Conservation (phyloP, 139 green algal genomes). For the Prasinococcaceae sp. region DNA sequence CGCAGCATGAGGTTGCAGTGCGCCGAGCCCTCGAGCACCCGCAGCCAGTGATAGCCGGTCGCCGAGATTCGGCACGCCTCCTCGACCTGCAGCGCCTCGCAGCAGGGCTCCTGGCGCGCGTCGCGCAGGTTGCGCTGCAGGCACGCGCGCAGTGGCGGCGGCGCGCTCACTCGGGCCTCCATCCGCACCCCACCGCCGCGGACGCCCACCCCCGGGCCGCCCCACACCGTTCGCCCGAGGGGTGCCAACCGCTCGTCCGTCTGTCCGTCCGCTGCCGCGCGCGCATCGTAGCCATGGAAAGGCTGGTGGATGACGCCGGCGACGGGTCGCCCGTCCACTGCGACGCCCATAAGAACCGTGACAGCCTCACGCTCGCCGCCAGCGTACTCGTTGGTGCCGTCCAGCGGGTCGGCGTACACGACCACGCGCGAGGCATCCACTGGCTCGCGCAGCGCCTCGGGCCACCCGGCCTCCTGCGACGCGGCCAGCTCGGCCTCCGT, state of each 20-base stretch:
- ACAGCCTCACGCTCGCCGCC: conserved; percentile 1
- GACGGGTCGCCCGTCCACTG: conserved; percentile 8
- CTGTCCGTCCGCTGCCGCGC: too few relatives aligned
- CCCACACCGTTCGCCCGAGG: conserved; percentile 13
- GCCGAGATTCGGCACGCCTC: too few relatives aligned
- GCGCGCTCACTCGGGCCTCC: not conserved
- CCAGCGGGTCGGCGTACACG: conserved; percentile 15
- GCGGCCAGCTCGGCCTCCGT: not conserved
- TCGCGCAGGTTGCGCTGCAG: not conserved
- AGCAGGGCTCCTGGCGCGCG: not conserved
- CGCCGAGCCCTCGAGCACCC: conserved; percentile 10
- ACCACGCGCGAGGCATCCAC: conserved; percentile 6
- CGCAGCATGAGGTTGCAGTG: conserved; percentile 9
- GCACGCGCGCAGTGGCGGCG: not conserved
- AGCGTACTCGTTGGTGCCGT: conserved; percentile 20
- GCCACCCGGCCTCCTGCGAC: conserved; percentile 1
- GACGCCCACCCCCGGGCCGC: conserved; percentile 6
- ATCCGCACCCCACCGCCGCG: not conserved
- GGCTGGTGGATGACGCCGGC: conserved; percentile 18
- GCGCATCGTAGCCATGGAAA: not conserved
- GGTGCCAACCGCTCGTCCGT: too few relatives aligned
- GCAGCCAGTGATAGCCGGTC: conserved; percentile 13
- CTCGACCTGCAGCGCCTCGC: not conserved
- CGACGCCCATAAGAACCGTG: conserved; percentile 10
- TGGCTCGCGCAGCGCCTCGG: not conserved